Conservation (phyloP, 805 yeast species). For the Candida peoriensis region DNA sequence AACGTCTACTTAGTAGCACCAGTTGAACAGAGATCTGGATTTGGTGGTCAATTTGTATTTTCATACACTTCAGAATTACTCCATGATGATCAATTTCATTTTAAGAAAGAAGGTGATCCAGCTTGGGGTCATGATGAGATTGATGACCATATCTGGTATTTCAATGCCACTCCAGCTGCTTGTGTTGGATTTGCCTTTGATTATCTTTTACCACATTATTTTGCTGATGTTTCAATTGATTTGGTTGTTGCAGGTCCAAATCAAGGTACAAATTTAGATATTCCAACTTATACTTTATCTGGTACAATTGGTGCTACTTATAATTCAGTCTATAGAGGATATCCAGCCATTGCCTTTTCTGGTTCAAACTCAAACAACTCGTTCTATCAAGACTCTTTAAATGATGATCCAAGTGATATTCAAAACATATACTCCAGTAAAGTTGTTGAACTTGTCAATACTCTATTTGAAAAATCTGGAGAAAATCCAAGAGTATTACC, state of each 20-base stretch:
- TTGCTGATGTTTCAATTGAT: conserved; percentile 39
- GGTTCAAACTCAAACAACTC: conserved; percentile 46
- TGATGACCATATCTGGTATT: conserved; percentile 45
- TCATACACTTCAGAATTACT: conserved; percentile 35
- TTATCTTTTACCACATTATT: conserved; percentile 41
- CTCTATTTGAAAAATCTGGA: conserved; percentile 33
- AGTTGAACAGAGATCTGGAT: conserved; percentile 45
- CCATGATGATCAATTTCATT: conserved; percentile 42
- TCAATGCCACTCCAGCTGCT: conserved; percentile 52
- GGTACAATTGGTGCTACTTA: conserved; percentile 52
- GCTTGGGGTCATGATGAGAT: conserved; percentile 48
- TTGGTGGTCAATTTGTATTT: conserved; percentile 48
- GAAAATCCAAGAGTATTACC: conserved; percentile 36
- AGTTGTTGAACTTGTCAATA: conserved; percentile 35
- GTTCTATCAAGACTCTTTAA: conserved; percentile 34
- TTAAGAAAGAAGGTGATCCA: conserved; percentile 43
- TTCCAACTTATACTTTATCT: conserved; percentile 34
- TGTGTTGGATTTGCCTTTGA: conserved; percentile 45
- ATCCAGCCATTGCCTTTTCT: conserved; percentile 48
- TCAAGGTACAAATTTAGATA: conserved; percentile 44
- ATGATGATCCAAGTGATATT: conserved; percentile 35
- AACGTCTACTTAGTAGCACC: conserved; percentile 48
- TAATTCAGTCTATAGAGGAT: conserved; percentile 42
- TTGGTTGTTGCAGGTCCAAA: conserved; percentile 49
- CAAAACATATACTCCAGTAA: conserved; percentile 41